Percentiles rank a stretch among this genome's conserved stretches.
Evolutionary conservation across 345 rosid species (phyloP).

Genomic region (Microcos paniculata): DNA sequence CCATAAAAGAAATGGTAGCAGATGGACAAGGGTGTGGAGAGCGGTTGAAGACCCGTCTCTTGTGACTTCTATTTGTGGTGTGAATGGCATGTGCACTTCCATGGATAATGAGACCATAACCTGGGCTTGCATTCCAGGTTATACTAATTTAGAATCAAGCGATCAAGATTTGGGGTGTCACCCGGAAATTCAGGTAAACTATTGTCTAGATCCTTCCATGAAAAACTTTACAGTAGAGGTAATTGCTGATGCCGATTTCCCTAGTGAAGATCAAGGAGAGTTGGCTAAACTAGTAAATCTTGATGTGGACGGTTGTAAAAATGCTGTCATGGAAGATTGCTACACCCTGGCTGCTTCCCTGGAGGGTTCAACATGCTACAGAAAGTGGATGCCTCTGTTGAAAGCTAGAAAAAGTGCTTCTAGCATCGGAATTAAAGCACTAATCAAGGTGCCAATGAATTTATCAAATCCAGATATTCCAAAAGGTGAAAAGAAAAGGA

Average conservation of each 20-base stretch:
- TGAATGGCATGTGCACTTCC: constrained; percentile 30
- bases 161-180: constrained; percentile 26
- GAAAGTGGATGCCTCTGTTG: constrained; percentile 29
- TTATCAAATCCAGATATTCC: neutral
- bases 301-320: constrained; percentile 29
- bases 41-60: constrained; percentile 23
- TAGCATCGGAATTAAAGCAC: constrained; percentile 24
- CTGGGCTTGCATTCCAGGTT: constrained; percentile 31
- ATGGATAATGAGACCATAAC: constrained; percentile 19
- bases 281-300: constrained; percentile 21
- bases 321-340: constrained; percentile 32
- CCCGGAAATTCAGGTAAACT: constrained; percentile 23
- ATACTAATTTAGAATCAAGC: constrained; percentile 18
- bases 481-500: constrained; percentile 10
- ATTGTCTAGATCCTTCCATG: constrained; percentile 21
- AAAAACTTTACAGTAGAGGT: constrained; percentile 23
- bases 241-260: constrained; percentile 30
- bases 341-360: constrained; percentile 28
- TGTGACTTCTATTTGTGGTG: constrained; percentile 27
- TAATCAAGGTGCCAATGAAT: constrained; percentile 35
- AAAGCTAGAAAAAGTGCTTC: constrained; percentile 27
- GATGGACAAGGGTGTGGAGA: constrained; percentile 28
- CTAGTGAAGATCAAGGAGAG: constrained; percentile 23
- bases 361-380: constrained; percentile 19
- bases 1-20: constrained; percentile 17